These are phyloP conservation scores for Auxenochlorella pyrenoidosa DNA, from an alignment of 139 green algal genomes.

Conservation along the genomic window DNA sequence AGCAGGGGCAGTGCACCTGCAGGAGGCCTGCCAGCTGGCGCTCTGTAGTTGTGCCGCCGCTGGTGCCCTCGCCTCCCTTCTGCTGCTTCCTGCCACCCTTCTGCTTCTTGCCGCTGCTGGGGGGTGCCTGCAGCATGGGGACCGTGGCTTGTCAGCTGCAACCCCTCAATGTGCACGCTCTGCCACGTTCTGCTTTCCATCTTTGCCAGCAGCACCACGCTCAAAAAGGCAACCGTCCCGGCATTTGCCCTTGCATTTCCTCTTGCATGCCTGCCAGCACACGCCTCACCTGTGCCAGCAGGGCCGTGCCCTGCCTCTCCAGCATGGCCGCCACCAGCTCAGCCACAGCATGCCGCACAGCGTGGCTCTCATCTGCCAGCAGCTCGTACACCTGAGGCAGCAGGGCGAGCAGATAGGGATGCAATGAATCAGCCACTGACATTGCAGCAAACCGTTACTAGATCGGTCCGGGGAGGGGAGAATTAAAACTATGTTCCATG, in stretches of 20 bases:
- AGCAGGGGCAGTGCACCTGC: conserved; percentile 34
- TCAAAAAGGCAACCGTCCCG: not conserved
- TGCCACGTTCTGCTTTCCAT: not conserved
- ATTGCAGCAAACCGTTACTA: not conserved
- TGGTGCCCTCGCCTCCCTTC: conserved; percentile 7
- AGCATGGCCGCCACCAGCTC: conserved; percentile 72
- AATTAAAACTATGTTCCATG: no score
- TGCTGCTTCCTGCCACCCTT: not conserved
- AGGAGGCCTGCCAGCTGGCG: conserved; percentile 65
- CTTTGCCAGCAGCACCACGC: not conserved
- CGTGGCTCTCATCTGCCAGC: conserved; percentile 58
- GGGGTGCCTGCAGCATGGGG: not conserved
- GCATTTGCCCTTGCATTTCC: no score
- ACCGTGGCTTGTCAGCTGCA: no score
- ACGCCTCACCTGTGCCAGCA: conserved; percentile 31
- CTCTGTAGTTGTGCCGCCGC: conserved; percentile 13
- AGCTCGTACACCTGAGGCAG: conserved; percentile 56
- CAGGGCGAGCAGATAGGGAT: not conserved
- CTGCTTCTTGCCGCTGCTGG: conserved; percentile 5
- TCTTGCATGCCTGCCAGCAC: not conserved
- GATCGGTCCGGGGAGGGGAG: no score
- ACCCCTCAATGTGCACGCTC: not conserved
- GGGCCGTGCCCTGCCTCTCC: conserved; percentile 48
- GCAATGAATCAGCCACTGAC: not conserved
- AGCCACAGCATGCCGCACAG: conserved; percentile 68